A percentile compares a stretch with the other conserved stretches of the same genome.
These are phyloP conservation scores for Pharus latifolius DNA, from an alignment of 176 grass and related monocot genomes.

Conservation along the genomic window DNA sequence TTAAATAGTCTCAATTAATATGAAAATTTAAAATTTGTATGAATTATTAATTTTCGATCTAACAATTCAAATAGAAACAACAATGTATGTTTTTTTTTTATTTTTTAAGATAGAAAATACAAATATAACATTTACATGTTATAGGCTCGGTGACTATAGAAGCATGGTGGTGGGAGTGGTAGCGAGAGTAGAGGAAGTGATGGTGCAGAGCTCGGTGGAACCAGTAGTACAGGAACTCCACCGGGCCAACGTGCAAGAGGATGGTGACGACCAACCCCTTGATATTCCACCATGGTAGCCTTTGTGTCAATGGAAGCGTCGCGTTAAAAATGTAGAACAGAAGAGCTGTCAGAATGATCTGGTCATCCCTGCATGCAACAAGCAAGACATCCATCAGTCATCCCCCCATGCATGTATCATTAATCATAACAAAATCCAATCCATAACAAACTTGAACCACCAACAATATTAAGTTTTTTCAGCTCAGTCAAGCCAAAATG, in stretches of 20 bases:
- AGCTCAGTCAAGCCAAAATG: too few species aligned
- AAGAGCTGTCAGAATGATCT: constrained; percentile 75
- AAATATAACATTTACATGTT: constrained; percentile 59
- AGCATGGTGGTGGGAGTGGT: constrained; percentile 62
- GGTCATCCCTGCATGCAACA: constrained; percentile 89
- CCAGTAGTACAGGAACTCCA: constrained; percentile 88
- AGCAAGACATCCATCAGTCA: too few species aligned
- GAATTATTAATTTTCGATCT: too few species aligned
- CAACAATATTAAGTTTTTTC: too few species aligned
- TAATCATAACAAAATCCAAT: too few species aligned
- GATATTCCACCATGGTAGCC: constrained; percentile 47
- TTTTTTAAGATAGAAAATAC: too few species aligned
- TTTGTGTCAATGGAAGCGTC: not conserved
- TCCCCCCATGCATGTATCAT: constrained; percentile 34
- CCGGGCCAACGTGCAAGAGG: constrained; percentile 33
- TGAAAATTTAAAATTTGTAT: too few species aligned
- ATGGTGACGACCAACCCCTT: constrained; percentile 9
- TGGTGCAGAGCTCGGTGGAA: constrained; percentile 69
- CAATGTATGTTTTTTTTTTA: too few species aligned
- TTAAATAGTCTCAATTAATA: too few species aligned
- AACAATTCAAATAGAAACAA: not conserved
- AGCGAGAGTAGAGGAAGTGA: constrained; percentile 59
- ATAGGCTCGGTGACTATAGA: constrained; percentile 71
- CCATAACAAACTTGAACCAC: too few species aligned
- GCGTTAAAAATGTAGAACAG: constrained; percentile 37